These are phyloP conservation scores for Helicocarpus griseus DNA, from an alignment of 2,329 filamentous ascomycete genomes.

Conservation along the genomic window DNA sequence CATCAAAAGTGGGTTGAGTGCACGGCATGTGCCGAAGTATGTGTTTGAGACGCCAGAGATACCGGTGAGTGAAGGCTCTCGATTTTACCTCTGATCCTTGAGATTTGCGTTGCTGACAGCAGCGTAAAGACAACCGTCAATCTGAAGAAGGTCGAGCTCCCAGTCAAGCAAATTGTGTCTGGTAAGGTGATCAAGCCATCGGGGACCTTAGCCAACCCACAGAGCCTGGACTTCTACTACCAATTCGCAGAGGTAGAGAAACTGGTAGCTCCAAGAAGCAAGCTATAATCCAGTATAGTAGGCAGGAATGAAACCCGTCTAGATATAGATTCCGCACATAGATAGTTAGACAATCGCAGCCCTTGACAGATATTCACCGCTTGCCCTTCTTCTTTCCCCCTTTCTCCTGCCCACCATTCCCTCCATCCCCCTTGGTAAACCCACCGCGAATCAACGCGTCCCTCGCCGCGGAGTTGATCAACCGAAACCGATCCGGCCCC, in stretches of 20 bases:
- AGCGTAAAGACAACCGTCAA: constrained; percentile 65
- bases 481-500: constrained; percentile 77
- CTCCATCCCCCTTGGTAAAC: constrained; percentile 43
- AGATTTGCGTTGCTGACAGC: not conserved
- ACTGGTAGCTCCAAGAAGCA: constrained; percentile 27
- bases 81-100: not conserved
- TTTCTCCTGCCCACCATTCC: constrained; percentile 37
- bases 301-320: not conserved
- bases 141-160: constrained; percentile 74
- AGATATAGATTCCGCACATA: not conserved
- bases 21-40: constrained; percentile 66
- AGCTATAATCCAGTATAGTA: constrained; percentile 11
- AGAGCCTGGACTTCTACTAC: constrained; percentile 69
- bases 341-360: no score
- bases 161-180: constrained; percentile 74
- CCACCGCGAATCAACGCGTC: constrained; percentile 75
- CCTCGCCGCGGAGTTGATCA: constrained; percentile 79
- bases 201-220: constrained; percentile 66
- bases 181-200: constrained; percentile 65
- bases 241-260: constrained; percentile 66
- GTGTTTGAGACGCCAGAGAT: constrained; percentile 75
- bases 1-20: constrained; percentile 58
- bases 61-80: constrained; percentile 47
- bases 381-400: constrained; percentile 46
- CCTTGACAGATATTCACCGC: constrained; percentile 29